A percentile compares a stretch with the other conserved stretches of the same genome.
Evolutionary conservation across 2,329 filamentous ascomycete species (phyloP).

Genomic region (Scopulariopsis brevicaulis): DNA sequence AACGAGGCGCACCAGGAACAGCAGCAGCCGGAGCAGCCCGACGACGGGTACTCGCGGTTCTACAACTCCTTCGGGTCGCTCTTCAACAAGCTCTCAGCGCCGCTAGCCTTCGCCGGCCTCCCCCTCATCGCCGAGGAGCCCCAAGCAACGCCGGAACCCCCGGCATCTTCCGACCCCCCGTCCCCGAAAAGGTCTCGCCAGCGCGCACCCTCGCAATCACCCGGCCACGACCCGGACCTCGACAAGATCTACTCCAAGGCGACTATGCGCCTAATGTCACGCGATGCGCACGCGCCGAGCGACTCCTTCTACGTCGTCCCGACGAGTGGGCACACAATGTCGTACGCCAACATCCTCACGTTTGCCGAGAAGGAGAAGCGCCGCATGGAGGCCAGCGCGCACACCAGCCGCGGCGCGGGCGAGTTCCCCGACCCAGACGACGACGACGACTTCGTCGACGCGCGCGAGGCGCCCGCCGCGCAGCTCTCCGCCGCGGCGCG

Average conservation of each 20-base stretch:
- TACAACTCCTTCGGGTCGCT: conserved; percentile 86
- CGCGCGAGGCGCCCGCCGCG: conserved; percentile 51
- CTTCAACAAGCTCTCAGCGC: conserved; percentile 80
- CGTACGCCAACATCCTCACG: conserved; percentile 80
- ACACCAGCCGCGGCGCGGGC: conserved; percentile 32
- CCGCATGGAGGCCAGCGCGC: conserved; percentile 39
- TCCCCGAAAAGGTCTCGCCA: conserved; percentile 23
- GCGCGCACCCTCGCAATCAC: conserved; percentile 9
- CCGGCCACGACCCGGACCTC: conserved; percentile 56
- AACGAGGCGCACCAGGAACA: not conserved
- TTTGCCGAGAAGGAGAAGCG: conserved; percentile 57
- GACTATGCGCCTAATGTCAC: conserved; percentile 66
- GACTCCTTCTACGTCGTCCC: conserved; percentile 95
- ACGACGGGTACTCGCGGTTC: conserved; percentile 81
- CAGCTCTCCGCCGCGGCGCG: conserved; percentile 28
- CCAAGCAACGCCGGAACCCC: conserved; percentile 2
- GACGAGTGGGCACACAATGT: conserved; percentile 79
- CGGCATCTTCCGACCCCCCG: conserved; percentile 15
- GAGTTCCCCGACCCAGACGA: conserved; percentile 39
- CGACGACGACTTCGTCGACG: conserved; percentile 86
- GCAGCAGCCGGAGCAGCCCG: conserved; percentile 34
- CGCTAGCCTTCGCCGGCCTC: conserved; percentile 84
- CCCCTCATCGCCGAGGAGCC: conserved; percentile 54
- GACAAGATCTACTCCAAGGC: conserved; percentile 77
- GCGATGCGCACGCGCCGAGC: conserved; percentile 51